These are phyloP conservation scores for Terfezia boudieri DNA, from an alignment of 495 filamentous ascomycete genomes.

Conservation along the genomic window DNA sequence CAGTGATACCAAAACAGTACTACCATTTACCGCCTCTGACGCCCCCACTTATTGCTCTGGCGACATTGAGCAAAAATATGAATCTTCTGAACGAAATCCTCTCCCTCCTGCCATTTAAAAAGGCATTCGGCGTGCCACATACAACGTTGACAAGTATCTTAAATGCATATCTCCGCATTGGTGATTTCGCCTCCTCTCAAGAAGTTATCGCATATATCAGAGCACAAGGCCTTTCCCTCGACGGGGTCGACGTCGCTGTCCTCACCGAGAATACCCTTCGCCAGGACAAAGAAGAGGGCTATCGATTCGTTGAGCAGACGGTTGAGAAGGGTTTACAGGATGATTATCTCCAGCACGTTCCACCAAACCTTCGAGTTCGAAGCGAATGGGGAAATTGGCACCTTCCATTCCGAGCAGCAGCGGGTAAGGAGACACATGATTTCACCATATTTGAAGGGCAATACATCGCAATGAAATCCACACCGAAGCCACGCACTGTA, in stretches of 20 bases:
- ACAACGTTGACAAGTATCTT: slow-evolving; percentile 6
- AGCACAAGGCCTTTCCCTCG: neutral
- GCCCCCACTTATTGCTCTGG: slow-evolving; percentile 5
- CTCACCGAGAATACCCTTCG: slow-evolving; percentile 6
- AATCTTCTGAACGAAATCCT: neutral
- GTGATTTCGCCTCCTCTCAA: slow-evolving; percentile 1
- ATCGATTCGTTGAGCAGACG: slow-evolving; percentile 4
- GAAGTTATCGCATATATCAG: slow-evolving; percentile 2
- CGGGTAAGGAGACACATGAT: neutral
- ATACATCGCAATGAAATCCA: neutral
- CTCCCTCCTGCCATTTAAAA: neutral
- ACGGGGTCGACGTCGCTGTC: slow-evolving; percentile 3
- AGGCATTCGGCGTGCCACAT: neutral
- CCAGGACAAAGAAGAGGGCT: slow-evolving; percentile 2
- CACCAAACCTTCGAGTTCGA: neutral
- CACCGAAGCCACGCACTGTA: neutral
- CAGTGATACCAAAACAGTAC: neutral
- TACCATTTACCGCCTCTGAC: slow-evolving; percentile 3
- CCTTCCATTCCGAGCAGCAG: neutral
- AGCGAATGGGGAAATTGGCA: neutral
- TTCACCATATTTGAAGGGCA: neutral
- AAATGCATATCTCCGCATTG: slow-evolving; percentile 10
- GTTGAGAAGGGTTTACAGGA: neutral
- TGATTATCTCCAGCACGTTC: neutral
- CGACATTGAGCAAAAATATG: neutral